Evolutionary conservation across 2,329 filamentous ascomycete genomes (phyloP).

Genomic region (Curvularia verruculosa): DNA sequence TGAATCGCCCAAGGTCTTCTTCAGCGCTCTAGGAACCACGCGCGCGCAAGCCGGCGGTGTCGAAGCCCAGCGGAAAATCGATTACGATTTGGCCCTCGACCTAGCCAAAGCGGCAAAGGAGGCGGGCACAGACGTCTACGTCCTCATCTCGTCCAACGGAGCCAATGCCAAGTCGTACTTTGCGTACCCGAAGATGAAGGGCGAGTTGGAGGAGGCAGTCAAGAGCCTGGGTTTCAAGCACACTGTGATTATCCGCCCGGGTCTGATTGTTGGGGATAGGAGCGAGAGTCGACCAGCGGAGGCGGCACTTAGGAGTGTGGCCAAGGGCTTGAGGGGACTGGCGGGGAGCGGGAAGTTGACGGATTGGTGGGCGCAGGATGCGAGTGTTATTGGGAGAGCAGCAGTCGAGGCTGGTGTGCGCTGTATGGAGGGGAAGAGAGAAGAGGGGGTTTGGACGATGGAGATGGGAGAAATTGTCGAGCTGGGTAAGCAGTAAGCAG

Average conservation of each 20-base stretch:
- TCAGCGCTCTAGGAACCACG: slow-evolving; percentile 83
- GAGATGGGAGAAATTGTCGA: slow-evolving; percentile 67
- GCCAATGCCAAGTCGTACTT: slow-evolving; percentile 60
- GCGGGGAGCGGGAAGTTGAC: slow-evolving; percentile 51
- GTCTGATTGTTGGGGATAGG: slow-evolving; percentile 74
- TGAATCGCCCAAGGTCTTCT: slow-evolving; percentile 66
- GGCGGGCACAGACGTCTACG: slow-evolving; percentile 74
- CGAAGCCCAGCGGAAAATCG: slow-evolving; percentile 82
- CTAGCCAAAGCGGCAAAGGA: slow-evolving; percentile 76
- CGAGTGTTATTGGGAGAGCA: slow-evolving; percentile 71
- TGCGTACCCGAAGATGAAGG: slow-evolving; percentile 76
- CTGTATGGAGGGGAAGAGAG: slow-evolving; percentile 59
- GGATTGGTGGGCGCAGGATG: slow-evolving; percentile 75
- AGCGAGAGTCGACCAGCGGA: slow-evolving; percentile 67
- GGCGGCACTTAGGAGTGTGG: slow-evolving; percentile 61
- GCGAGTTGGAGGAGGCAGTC: slow-evolving; percentile 81
- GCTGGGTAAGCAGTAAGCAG: slow-evolving; percentile 57
- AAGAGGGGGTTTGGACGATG: slow-evolving; percentile 67
- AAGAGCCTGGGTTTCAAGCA: slow-evolving; percentile 75
- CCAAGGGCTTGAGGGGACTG: slow-evolving; percentile 50
- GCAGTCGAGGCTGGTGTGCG: slow-evolving; percentile 65
- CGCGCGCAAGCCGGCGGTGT: slow-evolving; percentile 74
- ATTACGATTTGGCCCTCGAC: slow-evolving; percentile 83
- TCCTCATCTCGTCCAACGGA: slow-evolving; percentile 71
- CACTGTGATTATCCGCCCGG: slow-evolving; percentile 75